Evolutionary conservation across 371 early-diverging fungal species (phyloP).

Genomic region (Gilbertella persicaria): DNA sequence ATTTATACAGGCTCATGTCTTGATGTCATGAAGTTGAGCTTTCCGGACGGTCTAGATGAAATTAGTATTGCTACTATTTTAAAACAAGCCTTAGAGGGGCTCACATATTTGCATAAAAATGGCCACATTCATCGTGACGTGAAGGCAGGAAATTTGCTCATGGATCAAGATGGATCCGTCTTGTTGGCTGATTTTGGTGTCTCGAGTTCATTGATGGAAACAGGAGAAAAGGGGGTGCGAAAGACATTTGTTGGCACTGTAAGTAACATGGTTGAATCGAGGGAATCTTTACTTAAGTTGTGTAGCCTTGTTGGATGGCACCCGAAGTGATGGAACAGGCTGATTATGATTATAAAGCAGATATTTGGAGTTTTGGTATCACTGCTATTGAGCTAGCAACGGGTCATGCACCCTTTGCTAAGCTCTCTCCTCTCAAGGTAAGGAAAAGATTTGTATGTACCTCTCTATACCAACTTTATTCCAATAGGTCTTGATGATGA

Average conservation of each 20-base stretch:
- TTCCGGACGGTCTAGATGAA: constrained; percentile 85
- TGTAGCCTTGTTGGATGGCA: constrained; percentile 84
- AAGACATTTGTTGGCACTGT: constrained; percentile 72
- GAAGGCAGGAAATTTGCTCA: constrained; percentile 86
- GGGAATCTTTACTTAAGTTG: neutral
- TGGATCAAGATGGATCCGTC: constrained; percentile 81
- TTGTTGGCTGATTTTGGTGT: constrained; percentile 93
- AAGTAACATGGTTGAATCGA: constrained; percentile 1
- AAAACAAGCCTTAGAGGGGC: constrained; percentile 80
- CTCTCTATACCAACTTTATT: neutral
- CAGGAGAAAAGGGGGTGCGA: constrained; percentile 71
- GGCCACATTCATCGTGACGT: constrained; percentile 91
- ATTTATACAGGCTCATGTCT: constrained; percentile 65
- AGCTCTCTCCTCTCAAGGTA: constrained; percentile 80
- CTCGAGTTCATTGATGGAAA: constrained; percentile 74
- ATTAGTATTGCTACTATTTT: constrained; percentile 77
- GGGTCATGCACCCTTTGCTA: constrained; percentile 91
- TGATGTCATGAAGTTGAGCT: constrained; percentile 83
- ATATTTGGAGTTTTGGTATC: constrained; percentile 91
- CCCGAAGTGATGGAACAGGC: constrained; percentile 71
- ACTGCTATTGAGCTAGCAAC: constrained; percentile 86
- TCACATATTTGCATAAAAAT: constrained; percentile 86
- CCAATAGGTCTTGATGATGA: constrained; percentile 74
- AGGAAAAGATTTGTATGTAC: neutral
- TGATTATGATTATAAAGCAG: constrained; percentile 84